Evolutionary conservation across 352 stramenopile genomes (phyloP).

Genomic region (Globisporangium paddicum): DNA sequence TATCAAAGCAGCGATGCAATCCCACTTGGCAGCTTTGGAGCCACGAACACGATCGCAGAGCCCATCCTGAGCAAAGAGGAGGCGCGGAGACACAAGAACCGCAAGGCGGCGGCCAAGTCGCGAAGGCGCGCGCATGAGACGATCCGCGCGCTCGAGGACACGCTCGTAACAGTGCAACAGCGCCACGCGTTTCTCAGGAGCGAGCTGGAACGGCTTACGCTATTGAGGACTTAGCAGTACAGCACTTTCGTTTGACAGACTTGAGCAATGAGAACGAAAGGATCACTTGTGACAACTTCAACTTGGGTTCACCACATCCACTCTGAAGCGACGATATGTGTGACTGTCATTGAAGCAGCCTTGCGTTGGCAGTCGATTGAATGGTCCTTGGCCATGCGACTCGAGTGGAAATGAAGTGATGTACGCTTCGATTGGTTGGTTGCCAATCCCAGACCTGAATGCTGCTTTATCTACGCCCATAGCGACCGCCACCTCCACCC

Average conservation of each 20-base stretch:
- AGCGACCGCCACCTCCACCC: conserved; percentile 25
- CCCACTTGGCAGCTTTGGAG: neutral
- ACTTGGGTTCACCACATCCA: neutral
- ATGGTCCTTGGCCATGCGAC: neutral
- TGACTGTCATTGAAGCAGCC: neutral
- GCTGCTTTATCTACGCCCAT: conserved; percentile 15
- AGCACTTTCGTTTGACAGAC: neutral
- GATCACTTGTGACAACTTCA: neutral
- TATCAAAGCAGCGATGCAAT: neutral
- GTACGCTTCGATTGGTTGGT: neutral
- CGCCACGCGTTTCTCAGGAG: neutral
- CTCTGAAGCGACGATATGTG: neutral
- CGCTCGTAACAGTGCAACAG: conserved; percentile 1
- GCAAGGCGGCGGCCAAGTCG: conserved; percentile 19
- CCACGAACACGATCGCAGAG: neutral
- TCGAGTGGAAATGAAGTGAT: neutral
- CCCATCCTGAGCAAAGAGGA: conserved; percentile 7
- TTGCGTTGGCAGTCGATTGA: no score
- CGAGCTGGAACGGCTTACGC: conserved; percentile 2
- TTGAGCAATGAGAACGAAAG: neutral
- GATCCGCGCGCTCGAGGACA: conserved; percentile 17
- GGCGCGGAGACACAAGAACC: conserved; percentile 13
- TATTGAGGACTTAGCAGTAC: neutral
- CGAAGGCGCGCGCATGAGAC: conserved; percentile 14
- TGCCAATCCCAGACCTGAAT: neutral